phyloP scores from a whole-genome alignment of 108 stramenopile genomes.

The Discostella stelligeroides region DNA sequence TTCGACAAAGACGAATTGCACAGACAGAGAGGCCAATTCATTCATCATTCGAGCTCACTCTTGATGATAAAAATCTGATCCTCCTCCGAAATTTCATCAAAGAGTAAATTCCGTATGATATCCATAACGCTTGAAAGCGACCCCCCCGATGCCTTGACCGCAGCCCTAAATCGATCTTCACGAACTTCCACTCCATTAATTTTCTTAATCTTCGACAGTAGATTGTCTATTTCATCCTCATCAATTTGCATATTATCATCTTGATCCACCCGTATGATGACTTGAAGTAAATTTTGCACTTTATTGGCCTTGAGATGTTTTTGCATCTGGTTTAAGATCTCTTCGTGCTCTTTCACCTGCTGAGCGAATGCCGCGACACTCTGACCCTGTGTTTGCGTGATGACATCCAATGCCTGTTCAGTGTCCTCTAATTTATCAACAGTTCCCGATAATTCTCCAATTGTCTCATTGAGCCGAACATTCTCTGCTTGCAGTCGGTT shows the following conservation, averaged over 20 bases:
- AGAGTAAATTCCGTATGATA: conserved; percentile 67
- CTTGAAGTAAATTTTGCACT: conserved; percentile 72
- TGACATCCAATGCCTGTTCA: conserved; percentile 66
- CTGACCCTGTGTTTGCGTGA: conserved; percentile 67
- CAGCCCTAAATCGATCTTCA: conserved; percentile 58
- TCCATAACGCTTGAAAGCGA: conserved; percentile 66
- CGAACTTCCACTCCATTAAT: conserved; percentile 63
- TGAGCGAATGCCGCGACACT: conserved; percentile 61
- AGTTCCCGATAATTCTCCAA: conserved; percentile 61
- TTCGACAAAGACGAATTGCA: neutral
- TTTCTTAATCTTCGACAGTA: conserved; percentile 54
- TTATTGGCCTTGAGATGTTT: conserved; percentile 62
- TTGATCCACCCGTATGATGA: conserved; percentile 60
- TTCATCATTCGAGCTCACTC: conserved; percentile 5
- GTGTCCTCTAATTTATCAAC: conserved; percentile 70
- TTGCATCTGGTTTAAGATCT: conserved; percentile 63
- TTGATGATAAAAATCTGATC: conserved; percentile 65
- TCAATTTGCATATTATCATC: conserved; percentile 66
- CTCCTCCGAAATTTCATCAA: conserved; percentile 49
- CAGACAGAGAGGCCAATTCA: neutral
- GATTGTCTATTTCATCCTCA: conserved; percentile 60
- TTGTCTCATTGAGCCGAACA: conserved; percentile 48
- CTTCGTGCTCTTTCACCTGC: conserved; percentile 67
- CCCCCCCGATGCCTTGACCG: conserved; percentile 45
- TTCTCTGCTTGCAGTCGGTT: conserved; percentile 62